phyloP scores from a whole-genome alignment of 345 rosid genomes.

The Citropsis articulata region DNA sequence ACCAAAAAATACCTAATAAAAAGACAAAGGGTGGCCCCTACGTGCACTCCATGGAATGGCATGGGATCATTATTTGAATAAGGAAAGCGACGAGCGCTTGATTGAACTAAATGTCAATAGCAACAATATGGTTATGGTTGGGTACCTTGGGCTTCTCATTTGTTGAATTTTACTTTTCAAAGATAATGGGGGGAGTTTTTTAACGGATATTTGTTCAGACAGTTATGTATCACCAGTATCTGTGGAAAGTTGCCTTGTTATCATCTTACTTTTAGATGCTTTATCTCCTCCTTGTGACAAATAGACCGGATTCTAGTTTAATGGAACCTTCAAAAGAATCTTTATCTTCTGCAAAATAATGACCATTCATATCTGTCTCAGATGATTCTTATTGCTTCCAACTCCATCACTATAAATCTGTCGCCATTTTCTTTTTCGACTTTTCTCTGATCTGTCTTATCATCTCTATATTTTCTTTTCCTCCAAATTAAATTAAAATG shows the following conservation, averaged over 20 bases:
- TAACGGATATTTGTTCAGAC: neutral
- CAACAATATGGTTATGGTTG: too few species aligned
- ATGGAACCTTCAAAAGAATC: constrained; percentile 16
- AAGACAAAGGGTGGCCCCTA: neutral
- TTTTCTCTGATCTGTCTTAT: neutral
- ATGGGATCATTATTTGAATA: constrained; percentile 8
- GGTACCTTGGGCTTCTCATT: neutral
- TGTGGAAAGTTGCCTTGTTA: neutral
- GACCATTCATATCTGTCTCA: neutral
- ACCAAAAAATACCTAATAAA: constrained; percentile 11
- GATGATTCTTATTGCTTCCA: constrained; percentile 6
- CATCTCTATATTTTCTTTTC: neutral
- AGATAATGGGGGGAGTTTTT: neutral
- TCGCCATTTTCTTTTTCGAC: neutral
- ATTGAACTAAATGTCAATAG: neutral
- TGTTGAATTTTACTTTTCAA: neutral
- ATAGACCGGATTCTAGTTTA: constrained; percentile 15
- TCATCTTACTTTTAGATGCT: constrained; percentile 8
- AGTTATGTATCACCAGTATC: neutral
- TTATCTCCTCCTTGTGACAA: constrained; percentile 11
- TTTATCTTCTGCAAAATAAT: neutral
- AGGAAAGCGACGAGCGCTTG: constrained; percentile 23
- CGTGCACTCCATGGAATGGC: neutral
- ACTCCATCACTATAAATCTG: too few species aligned
- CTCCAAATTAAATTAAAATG: neutral